Evolutionary conservation across 106 monocot genomes (phyloP).

Genomic region (Phalaenopsis equestris): DNA sequence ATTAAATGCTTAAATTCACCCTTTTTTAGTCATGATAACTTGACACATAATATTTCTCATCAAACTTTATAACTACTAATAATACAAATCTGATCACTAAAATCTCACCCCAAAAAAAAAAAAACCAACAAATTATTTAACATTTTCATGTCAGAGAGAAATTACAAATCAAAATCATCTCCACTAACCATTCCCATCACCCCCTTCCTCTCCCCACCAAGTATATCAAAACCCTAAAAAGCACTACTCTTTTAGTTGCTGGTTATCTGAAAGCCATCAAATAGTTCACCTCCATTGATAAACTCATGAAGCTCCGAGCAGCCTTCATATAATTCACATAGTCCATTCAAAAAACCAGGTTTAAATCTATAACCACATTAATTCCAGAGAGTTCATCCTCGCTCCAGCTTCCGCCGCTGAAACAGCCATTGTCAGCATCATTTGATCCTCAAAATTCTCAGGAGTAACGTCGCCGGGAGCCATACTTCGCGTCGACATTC

Average conservation of each 20-base stretch:
- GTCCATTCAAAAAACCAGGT: background rate
- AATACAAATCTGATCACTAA: background rate
- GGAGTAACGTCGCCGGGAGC: conserved; percentile 30
- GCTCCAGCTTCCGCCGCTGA: conserved; percentile 60
- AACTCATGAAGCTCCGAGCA: background rate
- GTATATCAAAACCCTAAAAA: background rate
- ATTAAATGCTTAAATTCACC: too few relatives aligned
- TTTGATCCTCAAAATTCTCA: conserved; percentile 83
- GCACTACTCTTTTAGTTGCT: background rate
- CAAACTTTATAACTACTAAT: background rate
- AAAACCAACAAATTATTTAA: conserved; percentile 2
- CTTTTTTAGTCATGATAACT: too few relatives aligned
- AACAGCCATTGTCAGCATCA: conserved; percentile 91
- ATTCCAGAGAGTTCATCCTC: conserved; percentile 29
- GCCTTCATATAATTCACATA: background rate
- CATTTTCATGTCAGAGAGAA: background rate
- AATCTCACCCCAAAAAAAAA: background rate
- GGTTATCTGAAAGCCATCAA: background rate
- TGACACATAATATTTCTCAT: too few relatives aligned
- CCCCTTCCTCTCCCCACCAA: background rate
- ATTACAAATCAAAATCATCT: background rate
- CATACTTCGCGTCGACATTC: background rate
- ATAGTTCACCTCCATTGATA: background rate
- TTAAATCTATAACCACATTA: conserved; percentile 29
- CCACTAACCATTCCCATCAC: background rate